These are phyloP conservation scores for Coemansia reversa DNA, from an alignment of 192 early-diverging fungal genomes.

Conservation along the genomic window DNA sequence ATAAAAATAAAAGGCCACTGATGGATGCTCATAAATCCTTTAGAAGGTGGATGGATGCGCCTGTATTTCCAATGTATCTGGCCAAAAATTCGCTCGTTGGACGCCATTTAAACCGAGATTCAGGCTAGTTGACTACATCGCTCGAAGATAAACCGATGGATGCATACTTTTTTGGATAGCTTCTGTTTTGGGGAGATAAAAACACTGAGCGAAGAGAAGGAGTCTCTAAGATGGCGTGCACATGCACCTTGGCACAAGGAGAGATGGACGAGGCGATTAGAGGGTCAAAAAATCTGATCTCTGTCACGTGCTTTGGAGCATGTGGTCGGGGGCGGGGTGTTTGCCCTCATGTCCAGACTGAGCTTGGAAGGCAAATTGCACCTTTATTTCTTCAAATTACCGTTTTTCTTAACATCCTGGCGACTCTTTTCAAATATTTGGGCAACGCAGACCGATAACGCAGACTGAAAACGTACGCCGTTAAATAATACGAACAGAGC, in stretches of 20 bases:
- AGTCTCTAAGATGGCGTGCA: neutral
- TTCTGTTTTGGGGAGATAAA: slow-evolving; percentile 1
- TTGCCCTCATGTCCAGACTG: neutral
- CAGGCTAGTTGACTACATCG: neutral
- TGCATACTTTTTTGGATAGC: slow-evolving; percentile 1
- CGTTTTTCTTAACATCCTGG: neutral
- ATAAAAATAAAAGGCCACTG: neutral
- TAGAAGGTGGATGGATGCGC: neutral
- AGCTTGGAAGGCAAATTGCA: neutral
- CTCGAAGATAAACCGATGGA: neutral
- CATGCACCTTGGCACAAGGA: neutral
- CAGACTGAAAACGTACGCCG: neutral
- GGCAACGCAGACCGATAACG: neutral
- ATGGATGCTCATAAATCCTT: neutral
- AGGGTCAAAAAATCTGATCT: neutral
- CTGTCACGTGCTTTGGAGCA: neutral
- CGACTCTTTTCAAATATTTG: neutral
- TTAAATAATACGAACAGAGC: neutral
- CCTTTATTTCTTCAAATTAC: neutral
- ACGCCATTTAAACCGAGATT: neutral
- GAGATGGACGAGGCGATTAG: neutral
- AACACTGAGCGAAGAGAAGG: slow-evolving; percentile 15
- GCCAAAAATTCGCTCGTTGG: neutral
- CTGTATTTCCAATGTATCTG: neutral
- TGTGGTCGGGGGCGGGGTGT: neutral